phyloP scores from a whole-genome alignment of 306 rosid species.

The Prunus padus region DNA sequence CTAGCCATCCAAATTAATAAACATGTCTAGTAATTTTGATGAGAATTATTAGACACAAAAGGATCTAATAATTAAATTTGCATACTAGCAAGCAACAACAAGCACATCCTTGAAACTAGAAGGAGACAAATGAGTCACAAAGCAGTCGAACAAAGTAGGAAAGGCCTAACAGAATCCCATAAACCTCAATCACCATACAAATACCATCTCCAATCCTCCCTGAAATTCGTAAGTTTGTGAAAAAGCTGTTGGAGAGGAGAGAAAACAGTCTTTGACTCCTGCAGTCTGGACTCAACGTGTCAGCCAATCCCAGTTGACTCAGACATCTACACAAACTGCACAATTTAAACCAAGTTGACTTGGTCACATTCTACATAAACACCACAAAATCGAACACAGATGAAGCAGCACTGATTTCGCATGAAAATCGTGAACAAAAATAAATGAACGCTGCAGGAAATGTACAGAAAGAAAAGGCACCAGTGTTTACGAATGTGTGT shows the following conservation, averaged over 20 bases:
- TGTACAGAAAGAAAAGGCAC: neutral
- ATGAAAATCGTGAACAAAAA: neutral
- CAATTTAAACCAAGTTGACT: neutral
- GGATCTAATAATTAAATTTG: neutral
- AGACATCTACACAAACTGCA: slow-evolving; percentile 18
- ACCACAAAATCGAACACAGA: neutral
- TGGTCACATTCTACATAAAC: neutral
- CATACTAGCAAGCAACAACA: neutral
- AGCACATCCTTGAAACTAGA: slow-evolving; percentile 29
- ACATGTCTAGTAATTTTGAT: neutral
- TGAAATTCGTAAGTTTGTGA: slow-evolving; percentile 31
- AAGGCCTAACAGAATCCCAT: slow-evolving; percentile 28
- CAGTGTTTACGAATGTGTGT: neutral
- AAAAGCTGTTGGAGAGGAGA: slow-evolving; percentile 36
- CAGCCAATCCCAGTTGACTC: slow-evolving; percentile 28
- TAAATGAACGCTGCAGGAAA: neutral
- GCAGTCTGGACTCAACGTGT: slow-evolving; percentile 17
- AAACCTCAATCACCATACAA: slow-evolving; percentile 45
- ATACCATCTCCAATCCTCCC: slow-evolving; percentile 39
- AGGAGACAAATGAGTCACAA: slow-evolving; percentile 26
- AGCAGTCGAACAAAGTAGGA: slow-evolving; percentile 28
- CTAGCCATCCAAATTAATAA: neutral
- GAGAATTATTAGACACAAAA: neutral
- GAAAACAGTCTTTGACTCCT: slow-evolving; percentile 19
- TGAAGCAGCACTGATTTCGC: neutral